Conservation (phyloP, 371 early-diverging fungal genomes). For the Rhizopus delemar region DNA sequence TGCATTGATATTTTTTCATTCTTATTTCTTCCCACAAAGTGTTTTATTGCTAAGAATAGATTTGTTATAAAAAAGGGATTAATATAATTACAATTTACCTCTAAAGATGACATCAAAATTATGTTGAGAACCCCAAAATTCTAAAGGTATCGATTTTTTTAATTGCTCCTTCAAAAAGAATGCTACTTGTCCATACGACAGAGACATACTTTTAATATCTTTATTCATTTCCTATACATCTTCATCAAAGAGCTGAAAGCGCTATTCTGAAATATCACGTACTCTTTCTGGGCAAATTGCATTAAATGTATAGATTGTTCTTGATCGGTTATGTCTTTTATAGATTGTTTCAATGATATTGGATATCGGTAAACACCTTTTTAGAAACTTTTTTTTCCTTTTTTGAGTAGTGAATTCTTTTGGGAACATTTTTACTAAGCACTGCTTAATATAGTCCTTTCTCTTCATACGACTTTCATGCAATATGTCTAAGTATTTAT, state of each 20-base stretch:
- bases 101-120: constrained; percentile 48
- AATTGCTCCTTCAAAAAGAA: constrained; percentile 22
- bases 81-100: constrained; percentile 31
- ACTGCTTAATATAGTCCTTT: not conserved
- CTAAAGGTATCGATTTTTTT: constrained; percentile 48
- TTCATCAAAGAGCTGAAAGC: not conserved
- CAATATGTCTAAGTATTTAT: not conserved
- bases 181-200: not conserved
- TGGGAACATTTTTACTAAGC: constrained; percentile 12
- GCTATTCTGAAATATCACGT: not conserved
- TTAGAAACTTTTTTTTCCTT: constrained; percentile 14
- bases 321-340: not conserved
- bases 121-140: constrained; percentile 54
- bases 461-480: not conserved
- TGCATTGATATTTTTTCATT: constrained; percentile 64
- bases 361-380: not conserved
- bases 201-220: not conserved
- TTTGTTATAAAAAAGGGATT: not conserved
- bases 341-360: constrained; percentile 6
- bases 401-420: constrained; percentile 9
- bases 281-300: constrained; percentile 10
- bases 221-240: not conserved
- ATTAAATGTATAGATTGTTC: not conserved
- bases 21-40: constrained; percentile 54
- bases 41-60: constrained; percentile 5